Percentiles rank a stretch among this genome's conserved stretches.
Conservation (phyloP, 495 filamentous ascomycete species). For the Xylaria flabelliformis region DNA sequence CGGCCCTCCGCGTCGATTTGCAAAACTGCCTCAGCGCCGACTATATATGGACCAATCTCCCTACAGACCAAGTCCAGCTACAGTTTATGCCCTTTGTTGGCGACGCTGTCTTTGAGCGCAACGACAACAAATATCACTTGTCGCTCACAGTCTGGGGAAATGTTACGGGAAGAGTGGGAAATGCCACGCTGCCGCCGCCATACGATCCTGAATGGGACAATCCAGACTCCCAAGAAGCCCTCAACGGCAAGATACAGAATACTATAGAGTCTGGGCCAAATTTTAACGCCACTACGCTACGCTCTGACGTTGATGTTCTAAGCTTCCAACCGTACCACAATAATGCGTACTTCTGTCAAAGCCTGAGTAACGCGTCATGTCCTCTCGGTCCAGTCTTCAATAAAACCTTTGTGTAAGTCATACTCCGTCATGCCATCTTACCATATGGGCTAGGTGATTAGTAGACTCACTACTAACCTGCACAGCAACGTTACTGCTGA, state of each 20-base stretch:
- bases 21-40: constrained; percentile 78
- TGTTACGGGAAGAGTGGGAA: constrained; percentile 68
- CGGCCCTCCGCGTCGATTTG: constrained; percentile 73
- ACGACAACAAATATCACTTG: constrained; percentile 67
- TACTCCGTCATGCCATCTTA: constrained; percentile 14
- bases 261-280: constrained; percentile 50
- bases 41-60: constrained; percentile 60
- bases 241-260: constrained; percentile 78
- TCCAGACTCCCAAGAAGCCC: constrained; percentile 49
- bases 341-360: constrained; percentile 66
- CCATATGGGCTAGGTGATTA: background rate
- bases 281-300: constrained; percentile 70
- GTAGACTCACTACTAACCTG: constrained; percentile 9
- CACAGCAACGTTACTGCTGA: constrained; percentile 13
- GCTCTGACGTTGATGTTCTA: constrained; percentile 70
- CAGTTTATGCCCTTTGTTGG: constrained; percentile 82
- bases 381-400: constrained; percentile 78
- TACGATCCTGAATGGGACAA: constrained; percentile 60
- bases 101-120: constrained; percentile 72
- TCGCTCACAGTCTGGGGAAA: constrained; percentile 89
- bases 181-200: constrained; percentile 59
- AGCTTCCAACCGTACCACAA: constrained; percentile 71
- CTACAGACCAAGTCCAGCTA: constrained; percentile 50
- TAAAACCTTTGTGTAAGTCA: constrained; percentile 60
- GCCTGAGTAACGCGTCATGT: constrained; percentile 66